Percentiles rank a stretch among this genome's conserved stretches.
These are phyloP conservation scores for Cystofilobasidium macerans DNA, from an alignment of 768 basidiomycete genomes.

Conservation along the genomic window DNA sequence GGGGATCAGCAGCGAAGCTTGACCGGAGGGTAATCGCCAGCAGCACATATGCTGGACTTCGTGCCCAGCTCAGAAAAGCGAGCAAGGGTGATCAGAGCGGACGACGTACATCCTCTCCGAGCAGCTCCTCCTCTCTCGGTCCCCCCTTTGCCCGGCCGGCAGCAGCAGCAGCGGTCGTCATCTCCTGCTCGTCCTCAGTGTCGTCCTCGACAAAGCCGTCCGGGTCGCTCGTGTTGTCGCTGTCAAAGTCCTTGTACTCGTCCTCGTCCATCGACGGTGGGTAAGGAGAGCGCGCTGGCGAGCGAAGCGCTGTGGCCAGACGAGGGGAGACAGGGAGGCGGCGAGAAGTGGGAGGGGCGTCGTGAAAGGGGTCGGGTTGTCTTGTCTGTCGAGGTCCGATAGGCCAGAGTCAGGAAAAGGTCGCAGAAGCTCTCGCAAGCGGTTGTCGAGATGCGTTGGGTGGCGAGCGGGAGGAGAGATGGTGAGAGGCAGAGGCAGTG, in stretches of 20 bases:
- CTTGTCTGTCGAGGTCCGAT: too few relatives aligned
- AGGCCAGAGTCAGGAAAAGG: too few relatives aligned
- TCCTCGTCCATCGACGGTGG: slow-evolving; percentile 18
- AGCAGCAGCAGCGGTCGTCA: too few relatives aligned
- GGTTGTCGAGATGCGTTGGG: too few relatives aligned
- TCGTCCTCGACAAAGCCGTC: slow-evolving; percentile 22
- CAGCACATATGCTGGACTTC: too few relatives aligned
- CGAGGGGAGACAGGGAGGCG: not conserved
- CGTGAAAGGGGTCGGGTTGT: too few relatives aligned
- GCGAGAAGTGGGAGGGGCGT: too few relatives aligned
- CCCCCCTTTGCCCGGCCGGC: not conserved
- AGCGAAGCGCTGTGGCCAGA: not conserved
- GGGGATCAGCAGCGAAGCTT: not conserved
- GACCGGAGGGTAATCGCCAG: not conserved
- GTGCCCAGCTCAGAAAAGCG: too few relatives aligned
- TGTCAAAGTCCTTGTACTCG: slow-evolving; percentile 19
- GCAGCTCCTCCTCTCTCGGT: not conserved
- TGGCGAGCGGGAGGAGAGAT: too few relatives aligned
- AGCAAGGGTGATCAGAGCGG: not conserved
- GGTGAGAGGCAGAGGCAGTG: not conserved
- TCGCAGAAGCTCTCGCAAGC: too few relatives aligned
- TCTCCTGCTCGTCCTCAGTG: not conserved
- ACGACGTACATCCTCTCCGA: not conserved
- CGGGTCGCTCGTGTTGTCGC: slow-evolving; percentile 8
- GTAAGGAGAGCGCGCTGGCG: not conserved